Evolutionary conservation across 768 basidiomycete species (phyloP), one percentile per base, ranked within the genome.

Genomic region (Agrocybe pediades): DNA sequence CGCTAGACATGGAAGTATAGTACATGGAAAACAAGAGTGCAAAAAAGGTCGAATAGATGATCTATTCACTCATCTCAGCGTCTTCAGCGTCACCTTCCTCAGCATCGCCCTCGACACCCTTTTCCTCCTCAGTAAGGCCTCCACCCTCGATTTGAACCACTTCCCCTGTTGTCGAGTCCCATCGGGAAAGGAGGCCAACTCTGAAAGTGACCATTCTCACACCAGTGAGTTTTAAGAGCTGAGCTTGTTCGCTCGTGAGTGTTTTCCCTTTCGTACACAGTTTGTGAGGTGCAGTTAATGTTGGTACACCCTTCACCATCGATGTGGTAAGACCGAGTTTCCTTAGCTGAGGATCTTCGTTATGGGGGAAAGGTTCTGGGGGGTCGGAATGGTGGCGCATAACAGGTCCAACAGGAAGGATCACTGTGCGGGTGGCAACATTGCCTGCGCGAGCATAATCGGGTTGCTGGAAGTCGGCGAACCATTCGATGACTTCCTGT

Each of bases 291-390:
- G 73, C 79, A 50, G 82, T 81, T 42, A 98, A 74, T 6, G 88
- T 90, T 3, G 96, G 95, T 0, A 97, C 90, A 50, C 97, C 97
- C 62, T 82, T 84, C 53, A 88, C 83, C 79, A 99, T 82, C 25
- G 78, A 82, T 16, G 95, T 98, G 46, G 84, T 77, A 26, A 99
- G 74, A 7, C 97, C 97, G 29, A 98, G 82, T 69, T 91, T 92
- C 51, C 97, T 86, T 48, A 99, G 79, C 67, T 98, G 96, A 19
- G 95, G 95, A 57, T 99, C 97, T 75, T 98, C 94, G 63, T 94
- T 95, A 70, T 98, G 95, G 30, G 97, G 94, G 71, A 98, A 95
- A 2, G 92, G 89, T 60, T 95, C 88, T 33, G 88, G 83, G 0
- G 88, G 90, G 57, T 90, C 87, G 2, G 89, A 87, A 66, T 89